Base-by-base conservation (phyloP, 2,329 filamentous ascomycete species). In the Cladosporium austrohemisphaericum region DNA sequence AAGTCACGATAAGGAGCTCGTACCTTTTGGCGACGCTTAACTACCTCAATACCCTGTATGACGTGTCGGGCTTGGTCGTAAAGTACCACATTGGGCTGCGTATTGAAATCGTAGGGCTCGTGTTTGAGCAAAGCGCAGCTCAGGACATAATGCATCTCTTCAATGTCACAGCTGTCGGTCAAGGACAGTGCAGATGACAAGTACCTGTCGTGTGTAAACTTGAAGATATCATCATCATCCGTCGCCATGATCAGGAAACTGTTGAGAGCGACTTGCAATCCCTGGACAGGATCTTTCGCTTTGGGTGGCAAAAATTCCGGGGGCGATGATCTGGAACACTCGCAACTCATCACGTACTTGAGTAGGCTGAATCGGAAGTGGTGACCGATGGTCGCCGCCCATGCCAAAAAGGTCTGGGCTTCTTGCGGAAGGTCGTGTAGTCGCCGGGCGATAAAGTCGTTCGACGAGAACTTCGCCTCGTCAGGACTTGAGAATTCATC, bases 131-230 rank as follows among this genome's bases (percentile, higher is more conserved):
- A 80, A 0, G 85, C 85, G 62, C 88, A 84, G 0, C 88, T 86
- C 59, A 96, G 88, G 37, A 90, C 82, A 59, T 91, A 96, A 67
- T 96, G 90, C 91, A 96, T 96, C 58, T 86, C 86, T 16, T 79
- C 74, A 18, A 79, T 72, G 49, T 86, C 82, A 41, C 71, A 73
- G 60, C 80, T 83, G 62, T 91, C 83, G 54, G 79, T 81, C 44
- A 95, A 72, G 4, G 80, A 77, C 7, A 81, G 75, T 4, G 88
- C 83, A n/a, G 88, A 88, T 62, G 87, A 83, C 46, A 90, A 78
- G 60, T 94, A 94, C 45, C 91, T 81, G 66, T 96, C 91, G 65
- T 96, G 91, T 26, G 85, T 83, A 65, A 96, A 96, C 60, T 76
- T 76, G 66, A 95, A 96, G 32, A 83, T 79, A 65, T 95, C 89